A percentile compares a stretch with the other conserved stretches of the same genome.
These are phyloP conservation scores for Apiotrichum akiyoshidainum DNA, from an alignment of 1,284 basidiomycete species.

Conservation along the genomic window DNA sequence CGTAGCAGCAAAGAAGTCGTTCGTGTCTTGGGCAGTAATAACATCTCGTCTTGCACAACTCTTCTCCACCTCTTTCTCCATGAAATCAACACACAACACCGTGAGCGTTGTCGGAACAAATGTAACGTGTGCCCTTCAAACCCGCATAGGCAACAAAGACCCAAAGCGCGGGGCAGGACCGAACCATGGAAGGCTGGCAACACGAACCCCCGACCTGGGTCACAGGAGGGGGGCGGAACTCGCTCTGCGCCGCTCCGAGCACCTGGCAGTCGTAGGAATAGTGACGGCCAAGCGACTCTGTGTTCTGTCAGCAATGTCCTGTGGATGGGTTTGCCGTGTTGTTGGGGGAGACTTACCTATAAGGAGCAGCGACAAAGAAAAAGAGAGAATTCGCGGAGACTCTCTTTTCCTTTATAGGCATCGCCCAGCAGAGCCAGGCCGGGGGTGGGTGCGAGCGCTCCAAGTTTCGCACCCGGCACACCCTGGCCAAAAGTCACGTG, in stretches of 20 bases:
- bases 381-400: slow-evolving; percentile 3
- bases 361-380: slow-evolving; percentile 29
- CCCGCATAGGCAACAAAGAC: neutral
- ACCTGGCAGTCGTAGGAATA: slow-evolving; percentile 33
- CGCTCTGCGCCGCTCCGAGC: slow-evolving; percentile 40
- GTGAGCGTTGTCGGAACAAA: neutral
- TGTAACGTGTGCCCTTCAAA: slow-evolving; percentile 23
- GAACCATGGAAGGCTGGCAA: slow-evolving; percentile 27
- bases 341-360: slow-evolving; percentile 28
- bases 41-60: too few relatives aligned
- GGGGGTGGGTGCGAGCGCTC: neutral
- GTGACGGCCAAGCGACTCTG: slow-evolving; percentile 41
- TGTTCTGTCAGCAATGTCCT: slow-evolving; percentile 12
- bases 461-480: neutral
- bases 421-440: neutral
- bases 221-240: slow-evolving; percentile 30
- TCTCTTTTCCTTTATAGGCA: neutral
- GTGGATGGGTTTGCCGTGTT: neutral
- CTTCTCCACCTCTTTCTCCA: neutral
- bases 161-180: slow-evolving; percentile 11
- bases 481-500: slow-evolving; percentile 3
- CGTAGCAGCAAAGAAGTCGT: too few relatives aligned
- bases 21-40: too few relatives aligned
- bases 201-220: slow-evolving; percentile 33
- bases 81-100: neutral